Evolutionary conservation across 495 filamentous ascomycete species (phyloP), one percentile per base, ranked within the genome.

Genomic region (Cercophora samala): DNA sequence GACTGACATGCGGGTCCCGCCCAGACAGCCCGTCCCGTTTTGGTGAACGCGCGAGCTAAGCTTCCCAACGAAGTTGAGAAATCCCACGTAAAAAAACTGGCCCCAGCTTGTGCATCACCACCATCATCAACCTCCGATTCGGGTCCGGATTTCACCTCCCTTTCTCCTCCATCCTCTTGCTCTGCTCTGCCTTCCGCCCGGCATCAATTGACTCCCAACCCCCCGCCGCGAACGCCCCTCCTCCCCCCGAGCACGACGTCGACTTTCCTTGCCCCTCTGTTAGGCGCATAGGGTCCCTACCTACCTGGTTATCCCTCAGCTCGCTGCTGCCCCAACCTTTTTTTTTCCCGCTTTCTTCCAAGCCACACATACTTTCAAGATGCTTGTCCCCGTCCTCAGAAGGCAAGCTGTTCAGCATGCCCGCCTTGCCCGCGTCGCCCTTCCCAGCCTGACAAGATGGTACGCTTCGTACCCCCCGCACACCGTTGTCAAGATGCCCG

Each of bases 401-500:
- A 79, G 84, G 80, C 81, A 84, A 74, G 79, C 75, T 77, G 77
- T 86, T 66, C 81, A 81, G 67, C 80, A 80, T 63, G 74, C 75
- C 59, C 66, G 76, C 60, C 66, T 78, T 60, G 75, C 77, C 71
- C 73, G 81, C 73, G 73, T 75, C 65, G 76, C 78, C 23, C 68
- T 84, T 65, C 69, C 81, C 60, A 80, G 76, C 70, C 77, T 85
- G 25, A 80, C 82, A 74, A 80, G 84, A 84, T 86, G 84, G 74
- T 87, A 85, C 73, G 84, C 84, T 68, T 83, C 84, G 26, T 99
- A 91, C 82, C 96, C 96, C 67, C 88, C 93, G 54, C 95, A 99
- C 81, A 93, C 90, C 64, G 84, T 98, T 78, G 88, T 99, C 80
- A 94, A 87, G 84, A 99, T 99, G 96, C 96, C 96, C 53, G 96